Evolutionary conservation across 2,329 filamentous ascomycete species (phyloP).

Genomic region (Colletotrichum lupini): DNA sequence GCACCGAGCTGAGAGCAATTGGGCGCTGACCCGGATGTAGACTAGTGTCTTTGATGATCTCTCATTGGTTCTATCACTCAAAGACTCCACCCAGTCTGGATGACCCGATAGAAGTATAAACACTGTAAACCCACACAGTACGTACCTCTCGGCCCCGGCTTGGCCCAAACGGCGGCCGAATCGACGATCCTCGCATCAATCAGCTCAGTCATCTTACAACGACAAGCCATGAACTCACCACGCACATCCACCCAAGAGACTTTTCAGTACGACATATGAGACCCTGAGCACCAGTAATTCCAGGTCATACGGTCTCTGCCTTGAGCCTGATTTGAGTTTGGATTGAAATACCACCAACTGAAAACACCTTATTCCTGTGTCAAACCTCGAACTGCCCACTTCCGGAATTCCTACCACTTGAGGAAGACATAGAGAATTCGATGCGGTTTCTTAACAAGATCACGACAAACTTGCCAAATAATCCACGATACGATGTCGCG

Average conservation of each 20-base stretch:
- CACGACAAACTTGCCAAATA: neutral
- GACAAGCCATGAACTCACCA: neutral
- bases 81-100: neutral
- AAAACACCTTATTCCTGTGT: neutral
- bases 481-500: neutral
- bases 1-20: slow-evolving; percentile 15
- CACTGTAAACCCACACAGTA: slow-evolving; percentile 4
- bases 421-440: neutral
- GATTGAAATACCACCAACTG: neutral
- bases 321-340: neutral
- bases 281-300: neutral
- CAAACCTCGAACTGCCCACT: neutral
- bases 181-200: neutral
- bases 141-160: neutral
- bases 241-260: neutral
- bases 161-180: neutral
- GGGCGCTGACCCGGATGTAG: neutral
- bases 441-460: neutral
- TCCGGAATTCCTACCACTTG: neutral
- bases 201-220: neutral
- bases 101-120: fast-evolving
- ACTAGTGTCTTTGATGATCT: fast-evolving
- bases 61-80: fast-evolving
- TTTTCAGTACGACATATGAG: neutral
- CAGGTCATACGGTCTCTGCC: neutral